These are phyloP conservation scores for Hymenochaete sp. DNA, from an alignment of 1,284 basidiomycete species.

Conservation along the genomic window DNA sequence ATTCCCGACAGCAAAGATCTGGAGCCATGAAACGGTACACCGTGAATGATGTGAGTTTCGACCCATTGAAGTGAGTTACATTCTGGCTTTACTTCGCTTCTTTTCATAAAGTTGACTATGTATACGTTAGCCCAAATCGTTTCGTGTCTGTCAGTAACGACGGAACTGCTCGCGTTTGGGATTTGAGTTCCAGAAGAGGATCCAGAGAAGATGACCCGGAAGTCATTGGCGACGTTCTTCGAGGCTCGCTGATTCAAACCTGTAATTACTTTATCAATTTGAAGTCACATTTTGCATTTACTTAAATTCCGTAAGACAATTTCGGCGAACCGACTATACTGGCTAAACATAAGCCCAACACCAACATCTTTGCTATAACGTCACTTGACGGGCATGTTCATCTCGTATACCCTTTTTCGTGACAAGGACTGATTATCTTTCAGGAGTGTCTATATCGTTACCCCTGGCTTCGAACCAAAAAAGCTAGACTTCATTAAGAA, in stretches of 20 bases:
- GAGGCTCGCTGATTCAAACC: slow-evolving; percentile 28
- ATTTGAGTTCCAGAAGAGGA: slow-evolving; percentile 23
- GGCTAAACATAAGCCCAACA: too few species aligned
- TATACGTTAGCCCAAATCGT: slow-evolving; percentile 6
- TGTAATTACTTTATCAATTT: too few species aligned
- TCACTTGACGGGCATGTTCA: slow-evolving; percentile 27
- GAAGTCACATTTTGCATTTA: too few species aligned
- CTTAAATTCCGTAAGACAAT: too few species aligned
- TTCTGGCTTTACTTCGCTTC: not conserved
- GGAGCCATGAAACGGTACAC: slow-evolving; percentile 18
- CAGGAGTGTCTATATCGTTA: not conserved
- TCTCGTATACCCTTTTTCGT: not conserved
- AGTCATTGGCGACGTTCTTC: slow-evolving; percentile 21
- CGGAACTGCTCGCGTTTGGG: not conserved
- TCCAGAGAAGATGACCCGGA: slow-evolving; percentile 27
- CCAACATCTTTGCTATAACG: too few species aligned
- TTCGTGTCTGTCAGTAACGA: not conserved
- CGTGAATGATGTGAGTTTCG: slow-evolving; percentile 27
- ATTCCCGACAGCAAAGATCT: not conserved
- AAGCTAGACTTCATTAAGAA: too few species aligned
- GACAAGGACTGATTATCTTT: slow-evolving; percentile 8
- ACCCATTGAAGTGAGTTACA: slow-evolving; percentile 27
- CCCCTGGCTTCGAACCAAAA: not conserved
- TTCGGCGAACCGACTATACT: too few species aligned
- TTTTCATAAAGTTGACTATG: slow-evolving; percentile 5